Base-by-base conservation (phyloP, 345 rosid genomes). In the Camelina hispida region DNA sequence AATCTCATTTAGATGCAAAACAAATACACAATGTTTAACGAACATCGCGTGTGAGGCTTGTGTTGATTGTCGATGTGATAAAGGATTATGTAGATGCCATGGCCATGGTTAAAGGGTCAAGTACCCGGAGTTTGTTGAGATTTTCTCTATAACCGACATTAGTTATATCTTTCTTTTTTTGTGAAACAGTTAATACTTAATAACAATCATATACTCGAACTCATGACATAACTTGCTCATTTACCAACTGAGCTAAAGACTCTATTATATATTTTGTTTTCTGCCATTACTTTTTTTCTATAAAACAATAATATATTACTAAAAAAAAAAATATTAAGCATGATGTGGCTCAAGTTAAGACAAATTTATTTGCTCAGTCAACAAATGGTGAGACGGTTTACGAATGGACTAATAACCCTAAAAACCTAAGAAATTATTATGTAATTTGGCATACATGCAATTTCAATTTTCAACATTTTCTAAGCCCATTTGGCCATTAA, bases 401-500 rank as follows among this genome's bases (percentile, higher is more conserved):
- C 48, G 4, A 43, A 46, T 34, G 37, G 37, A 51, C 35, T 28
- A 51, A 46, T 7, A n/a, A 37, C 1, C 37, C 25, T 47, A 65
- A 1, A 13, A 57, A 17, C 3, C 75, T 35, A 22, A 62, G 13
- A 40, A 62, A 13, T 11, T 13, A 1, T 15, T 22, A 32, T 23
- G 17, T 6, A 51, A 46, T 56, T 25, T 17, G 5, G 53, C 34
- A 16, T 25, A 25, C 5, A 28, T 28, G 30, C 30, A 4, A 37
- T 16, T 25, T 9, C 12, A 42, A 14, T 11, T 34, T 52, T 54
- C 48, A 46, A 34, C 9, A 23, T 13, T 20, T 59, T n/a, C 54
- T 78, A 80, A 55, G 85, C 83, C 85, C 83, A 77, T 74, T 70
- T 71, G 15, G 83, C 82, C 85, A 80, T 78, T 51, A 80, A 35